Evolutionary conservation across 768 basidiomycete genomes (phyloP).

Genomic region (Ramaria rubella): DNA sequence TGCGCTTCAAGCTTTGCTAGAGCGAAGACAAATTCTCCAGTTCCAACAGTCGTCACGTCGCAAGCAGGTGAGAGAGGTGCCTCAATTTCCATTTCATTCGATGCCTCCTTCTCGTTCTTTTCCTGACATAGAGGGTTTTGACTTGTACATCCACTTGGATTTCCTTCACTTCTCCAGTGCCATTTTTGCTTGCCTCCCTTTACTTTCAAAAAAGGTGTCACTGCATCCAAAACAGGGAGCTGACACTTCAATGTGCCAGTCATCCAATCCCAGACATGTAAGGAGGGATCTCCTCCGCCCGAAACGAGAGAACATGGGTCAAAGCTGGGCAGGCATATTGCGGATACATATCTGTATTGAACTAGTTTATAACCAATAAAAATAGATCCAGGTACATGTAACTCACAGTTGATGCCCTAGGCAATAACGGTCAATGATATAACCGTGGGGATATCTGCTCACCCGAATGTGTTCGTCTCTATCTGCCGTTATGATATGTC

Average conservation of each 20-base stretch:
- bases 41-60: conserved; percentile 7
- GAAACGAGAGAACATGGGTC: conserved; percentile 55
- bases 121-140: conserved; percentile 15
- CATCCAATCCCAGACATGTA: conserved; percentile 81
- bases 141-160: conserved; percentile 14
- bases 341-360: conserved; percentile 77
- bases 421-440: conserved; percentile 80
- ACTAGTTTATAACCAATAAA: too few relatives aligned
- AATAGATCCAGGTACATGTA: not conserved
- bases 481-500: conserved; percentile 82
- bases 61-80: conserved; percentile 11
- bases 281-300: conserved; percentile 76
- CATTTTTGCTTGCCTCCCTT: conserved; percentile 26
- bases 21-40: conserved; percentile 37
- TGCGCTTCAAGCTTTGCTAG: conserved; percentile 50
- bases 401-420: conserved; percentile 76
- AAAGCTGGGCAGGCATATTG: conserved; percentile 59
- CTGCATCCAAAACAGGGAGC: conserved; percentile 39
- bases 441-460: conserved; percentile 83
- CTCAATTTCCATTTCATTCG: conserved; percentile 1
- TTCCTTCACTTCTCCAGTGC: conserved; percentile 17
- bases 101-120: conserved; percentile 22
- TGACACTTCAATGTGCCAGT: conserved; percentile 47
- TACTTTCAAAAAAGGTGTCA: conserved; percentile 35
- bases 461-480: conserved; percentile 94